Conservation (phyloP, 1,284 basidiomycete species). For the Quambalaria eucalypti region DNA sequence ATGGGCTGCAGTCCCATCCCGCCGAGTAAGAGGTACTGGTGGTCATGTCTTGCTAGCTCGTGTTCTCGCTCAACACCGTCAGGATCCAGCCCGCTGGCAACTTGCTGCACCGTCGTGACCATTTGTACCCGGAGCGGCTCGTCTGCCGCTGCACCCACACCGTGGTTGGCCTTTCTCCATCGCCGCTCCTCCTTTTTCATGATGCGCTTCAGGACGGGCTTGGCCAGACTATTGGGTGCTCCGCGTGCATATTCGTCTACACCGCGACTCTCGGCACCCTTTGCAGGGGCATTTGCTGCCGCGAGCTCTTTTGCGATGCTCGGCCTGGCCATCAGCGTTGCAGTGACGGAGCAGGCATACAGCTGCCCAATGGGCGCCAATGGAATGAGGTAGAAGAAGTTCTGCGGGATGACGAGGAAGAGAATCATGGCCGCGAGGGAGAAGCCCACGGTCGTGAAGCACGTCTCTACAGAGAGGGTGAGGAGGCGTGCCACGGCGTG, state of each 20-base stretch:
- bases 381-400: constrained; percentile 4
- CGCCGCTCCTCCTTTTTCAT: neutral
- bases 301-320: constrained; percentile 7
- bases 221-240: constrained; percentile 1
- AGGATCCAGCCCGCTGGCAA: no score
- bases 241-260: neutral
- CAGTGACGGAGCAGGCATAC: constrained; percentile 1
- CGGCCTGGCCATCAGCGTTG: constrained; percentile 5
- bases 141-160: no score
- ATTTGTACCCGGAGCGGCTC: no score
- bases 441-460: constrained; percentile 1
- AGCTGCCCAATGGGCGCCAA: constrained; percentile 4
- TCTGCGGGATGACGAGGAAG: constrained; percentile 1
- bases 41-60: no score
- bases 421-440: constrained; percentile 7
- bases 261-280: neutral
- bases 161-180: no score
- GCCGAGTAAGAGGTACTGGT: no score
- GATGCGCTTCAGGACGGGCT: constrained; percentile 4
- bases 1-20: no score
- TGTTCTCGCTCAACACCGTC: no score
- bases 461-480: constrained; percentile 7
- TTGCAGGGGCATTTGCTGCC: neutral
- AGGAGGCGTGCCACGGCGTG: constrained; percentile 7
- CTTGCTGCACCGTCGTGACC: no score